Evolutionary conservation across 2,329 filamentous ascomycete species (phyloP), one percentile per base, ranked within the genome.

Genomic region (Ophiostoma novo-ulmi): DNA sequence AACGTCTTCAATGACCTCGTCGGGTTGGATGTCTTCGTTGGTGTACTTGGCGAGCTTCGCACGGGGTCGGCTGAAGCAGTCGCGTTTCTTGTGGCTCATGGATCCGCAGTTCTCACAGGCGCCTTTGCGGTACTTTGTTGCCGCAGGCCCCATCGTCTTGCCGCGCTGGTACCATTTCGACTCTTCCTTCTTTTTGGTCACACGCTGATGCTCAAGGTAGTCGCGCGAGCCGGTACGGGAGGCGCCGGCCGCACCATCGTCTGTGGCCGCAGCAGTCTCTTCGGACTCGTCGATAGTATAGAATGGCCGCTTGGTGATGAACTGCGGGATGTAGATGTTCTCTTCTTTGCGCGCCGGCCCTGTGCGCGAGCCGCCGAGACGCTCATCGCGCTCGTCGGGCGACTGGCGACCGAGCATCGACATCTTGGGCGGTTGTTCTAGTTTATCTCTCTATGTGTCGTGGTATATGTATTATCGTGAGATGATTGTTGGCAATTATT

Each of bases 41-140:
- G 94, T 97, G 88, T 91, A 97, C 78, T 90, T 93, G 13, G 95
- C 95, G 73, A 95, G 94, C 71, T 90, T 89, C 69, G 96, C 96
- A 72, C 95, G 88, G 39, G 94, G 95, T 70, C 95, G 87, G 77
- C 90, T 93, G 68, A 99, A 81, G 78, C 95, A 99, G 77, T 98
- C 94, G 78, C 97, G 97, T 69, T 89, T 91, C 81, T 97, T 97
- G 81, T 99, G 95, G 74, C 92, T 93, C 91, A 98, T 96, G 71
- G 93, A 90, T 76, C 95, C 95, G 82, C 95, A 99, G 81, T 99
- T 99, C 81, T 98, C 94, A 82, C 95, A 99, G 69, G 95, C 94
- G 77, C 96, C 95, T 82, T 98, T 99, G 75, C 96, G 92, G 79
- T 92, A 99, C 78, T 97, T 99, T 75, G 95, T 99, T 68, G 94